These are phyloP conservation scores for Myxozyma vanderwaltii DNA, from an alignment of 805 yeast genomes.

Conservation along the genomic window DNA sequence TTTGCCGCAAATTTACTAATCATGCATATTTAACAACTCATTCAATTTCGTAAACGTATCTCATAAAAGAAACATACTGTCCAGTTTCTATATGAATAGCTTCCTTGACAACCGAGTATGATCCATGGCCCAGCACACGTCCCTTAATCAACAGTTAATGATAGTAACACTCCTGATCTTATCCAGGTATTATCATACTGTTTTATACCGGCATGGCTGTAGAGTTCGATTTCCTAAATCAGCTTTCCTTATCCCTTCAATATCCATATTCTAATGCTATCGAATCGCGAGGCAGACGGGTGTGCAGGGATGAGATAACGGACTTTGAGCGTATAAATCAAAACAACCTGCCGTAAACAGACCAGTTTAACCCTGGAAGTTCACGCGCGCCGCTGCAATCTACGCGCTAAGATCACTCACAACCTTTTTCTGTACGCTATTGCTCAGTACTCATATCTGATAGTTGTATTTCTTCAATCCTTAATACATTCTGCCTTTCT, in stretches of 20 bases:
- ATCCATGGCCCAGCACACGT: constrained; percentile 47
- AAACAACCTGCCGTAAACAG: too few relatives aligned
- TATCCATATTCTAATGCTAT: background rate
- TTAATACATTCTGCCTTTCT: too few relatives aligned
- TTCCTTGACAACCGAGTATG: constrained; percentile 49
- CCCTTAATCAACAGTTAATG: constrained; percentile 35
- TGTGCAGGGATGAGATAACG: background rate
- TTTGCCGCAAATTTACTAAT: constrained; percentile 57
- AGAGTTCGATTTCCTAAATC: background rate
- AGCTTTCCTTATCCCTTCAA: background rate
- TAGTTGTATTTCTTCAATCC: too few relatives aligned
- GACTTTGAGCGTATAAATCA: too few relatives aligned
- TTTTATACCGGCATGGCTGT: constrained; percentile 20
- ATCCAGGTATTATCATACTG: background rate
- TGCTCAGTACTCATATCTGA: too few relatives aligned
- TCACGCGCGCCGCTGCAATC: too few relatives aligned
- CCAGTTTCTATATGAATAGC: constrained; percentile 47
- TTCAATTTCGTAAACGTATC: background rate
- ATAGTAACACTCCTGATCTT: background rate
- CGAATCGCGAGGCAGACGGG: background rate
- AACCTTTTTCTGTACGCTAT: too few relatives aligned
- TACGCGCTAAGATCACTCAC: too few relatives aligned
- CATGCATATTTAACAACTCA: constrained; percentile 33
- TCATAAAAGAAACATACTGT: constrained; percentile 34
- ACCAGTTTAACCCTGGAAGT: too few relatives aligned